phyloP scores from a whole-genome alignment of 768 basidiomycete genomes.

The Kwoniella pini region DNA sequence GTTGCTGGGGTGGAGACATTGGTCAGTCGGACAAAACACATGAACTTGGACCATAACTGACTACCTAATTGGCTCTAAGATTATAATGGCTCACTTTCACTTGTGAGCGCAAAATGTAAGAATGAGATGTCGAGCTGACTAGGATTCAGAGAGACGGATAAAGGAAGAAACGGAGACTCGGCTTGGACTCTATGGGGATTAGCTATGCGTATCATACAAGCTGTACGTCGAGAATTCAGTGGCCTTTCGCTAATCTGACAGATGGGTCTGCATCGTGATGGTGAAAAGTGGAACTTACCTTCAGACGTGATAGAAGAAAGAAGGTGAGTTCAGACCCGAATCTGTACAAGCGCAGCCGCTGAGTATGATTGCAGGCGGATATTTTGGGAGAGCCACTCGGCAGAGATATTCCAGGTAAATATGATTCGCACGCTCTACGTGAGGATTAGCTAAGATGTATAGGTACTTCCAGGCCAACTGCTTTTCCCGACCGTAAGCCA shows the following conservation, averaged over 20 bases:
- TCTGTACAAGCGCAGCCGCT: not conserved
- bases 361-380: slow-evolving; percentile 5
- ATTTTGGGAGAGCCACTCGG: slow-evolving; percentile 25
- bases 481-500: slow-evolving; percentile 13
- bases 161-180: slow-evolving; percentile 33
- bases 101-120: slow-evolving; percentile 8
- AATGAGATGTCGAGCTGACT: slow-evolving; percentile 16
- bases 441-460: no score
- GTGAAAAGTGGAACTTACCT: slow-evolving; percentile 22
- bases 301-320: slow-evolving; percentile 15
- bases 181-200: slow-evolving; percentile 41
- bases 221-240: slow-evolving; percentile 15
- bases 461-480: slow-evolving; percentile 14
- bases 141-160: slow-evolving; percentile 21
- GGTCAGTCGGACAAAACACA: not conserved
- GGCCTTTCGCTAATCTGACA: not conserved
- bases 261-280: slow-evolving; percentile 28
- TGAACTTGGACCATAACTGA: not conserved
- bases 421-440: no score
- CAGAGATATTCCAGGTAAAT: slow-evolving; percentile 21
- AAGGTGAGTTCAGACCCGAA: slow-evolving; percentile 3
- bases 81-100: slow-evolving; percentile 26
- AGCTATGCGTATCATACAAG: slow-evolving; percentile 26
- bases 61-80: not conserved
- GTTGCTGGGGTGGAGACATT: slow-evolving; percentile 27